Conservation (phyloP, 2,329 filamentous ascomycete species). For the Thermothelomyces thermophilus region DNA sequence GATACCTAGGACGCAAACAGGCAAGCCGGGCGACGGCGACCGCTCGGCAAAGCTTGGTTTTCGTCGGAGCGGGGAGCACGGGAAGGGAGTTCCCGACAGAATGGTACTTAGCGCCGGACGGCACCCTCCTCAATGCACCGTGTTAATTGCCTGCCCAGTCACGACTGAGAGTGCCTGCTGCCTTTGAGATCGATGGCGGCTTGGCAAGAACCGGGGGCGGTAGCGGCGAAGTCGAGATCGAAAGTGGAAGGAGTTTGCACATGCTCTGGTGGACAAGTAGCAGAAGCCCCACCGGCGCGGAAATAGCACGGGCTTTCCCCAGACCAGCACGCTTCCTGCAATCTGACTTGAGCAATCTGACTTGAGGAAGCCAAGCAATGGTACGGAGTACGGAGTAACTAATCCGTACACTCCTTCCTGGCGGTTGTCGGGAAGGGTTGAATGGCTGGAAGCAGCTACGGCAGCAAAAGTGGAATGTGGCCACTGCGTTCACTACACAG, state of each 20-base stretch:
- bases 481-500: background rate
- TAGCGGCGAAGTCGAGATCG: too few species aligned
- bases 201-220: background rate
- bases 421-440: too few species aligned
- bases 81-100: conserved; percentile 18
- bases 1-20: background rate
- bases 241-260: too few species aligned
- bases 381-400: too few species aligned
- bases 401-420: too few species aligned
- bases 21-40: background rate
- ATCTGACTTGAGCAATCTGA: too few species aligned
- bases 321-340: background rate
- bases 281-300: background rate
- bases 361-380: too few species aligned
- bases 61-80: conserved; percentile 1
- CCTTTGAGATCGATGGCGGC: background rate
- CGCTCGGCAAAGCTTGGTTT: conserved; percentile 9
- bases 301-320: background rate
- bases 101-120: conserved; percentile 18
- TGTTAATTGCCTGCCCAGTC: conserved; percentile 4
- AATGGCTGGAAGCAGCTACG: background rate
- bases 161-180: background rate
- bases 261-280: too few species aligned
- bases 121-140: conserved; percentile 5
- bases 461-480: background rate